phyloP scores from a whole-genome alignment of 1,139 yeast species.

The Candida tunisiensis region DNA sequence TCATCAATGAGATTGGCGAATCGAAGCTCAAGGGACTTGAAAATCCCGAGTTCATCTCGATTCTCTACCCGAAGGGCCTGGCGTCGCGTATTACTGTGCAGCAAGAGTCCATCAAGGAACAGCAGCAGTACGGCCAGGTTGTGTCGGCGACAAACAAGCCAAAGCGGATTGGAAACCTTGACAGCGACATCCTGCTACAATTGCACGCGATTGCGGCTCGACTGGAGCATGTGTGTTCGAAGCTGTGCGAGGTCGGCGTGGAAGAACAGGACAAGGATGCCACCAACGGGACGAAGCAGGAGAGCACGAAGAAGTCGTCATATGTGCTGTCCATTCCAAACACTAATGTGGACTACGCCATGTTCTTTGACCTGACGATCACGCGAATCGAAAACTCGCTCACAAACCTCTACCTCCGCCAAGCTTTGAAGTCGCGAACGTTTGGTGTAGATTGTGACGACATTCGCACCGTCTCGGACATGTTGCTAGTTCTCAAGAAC shows the following conservation, averaged over 20 bases:
- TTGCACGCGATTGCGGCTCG: background rate
- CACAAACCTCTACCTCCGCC: background rate
- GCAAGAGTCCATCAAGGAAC: background rate
- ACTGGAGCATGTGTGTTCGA: constrained; percentile 7
- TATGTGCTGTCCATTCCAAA: constrained; percentile 6
- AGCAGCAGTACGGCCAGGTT: background rate
- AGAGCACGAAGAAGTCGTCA: constrained; percentile 9
- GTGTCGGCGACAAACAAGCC: background rate
- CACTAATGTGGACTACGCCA: constrained; percentile 23
- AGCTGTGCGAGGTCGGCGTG: too few species aligned
- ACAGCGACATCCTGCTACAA: constrained; percentile 1
- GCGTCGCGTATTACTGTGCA: constrained; percentile 7
- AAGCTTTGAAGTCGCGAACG: too few species aligned
- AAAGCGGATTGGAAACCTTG: constrained; percentile 1
- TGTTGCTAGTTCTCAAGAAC: too few species aligned
- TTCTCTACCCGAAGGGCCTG: constrained; percentile 56
- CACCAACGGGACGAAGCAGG: too few species aligned
- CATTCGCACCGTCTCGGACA: too few species aligned
- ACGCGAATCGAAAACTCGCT: constrained; percentile 43
- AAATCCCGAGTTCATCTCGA: constrained; percentile 75
- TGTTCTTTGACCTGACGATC: constrained; percentile 43
- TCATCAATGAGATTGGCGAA: constrained; percentile 64
- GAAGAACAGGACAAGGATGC: too few species aligned
- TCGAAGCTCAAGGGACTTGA: constrained; percentile 86
- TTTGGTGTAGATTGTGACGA: too few species aligned